Evolutionary conservation across 805 yeast species (phyloP), one percentile per base, ranked within the genome.

Genomic region (Myxozyma nipponensis): DNA sequence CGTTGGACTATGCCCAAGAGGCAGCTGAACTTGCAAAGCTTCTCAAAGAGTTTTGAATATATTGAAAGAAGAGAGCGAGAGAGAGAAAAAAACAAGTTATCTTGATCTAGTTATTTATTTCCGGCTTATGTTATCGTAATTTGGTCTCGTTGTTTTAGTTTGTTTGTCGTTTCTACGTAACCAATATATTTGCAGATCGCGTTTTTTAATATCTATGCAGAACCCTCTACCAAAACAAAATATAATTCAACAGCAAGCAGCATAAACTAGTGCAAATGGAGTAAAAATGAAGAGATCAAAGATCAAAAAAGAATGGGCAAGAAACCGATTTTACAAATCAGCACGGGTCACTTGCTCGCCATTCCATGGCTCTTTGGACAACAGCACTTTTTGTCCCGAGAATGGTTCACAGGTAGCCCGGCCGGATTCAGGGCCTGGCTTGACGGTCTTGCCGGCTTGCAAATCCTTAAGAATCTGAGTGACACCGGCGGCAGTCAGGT

Each of bases 341-440:
- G 80, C 67, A 69, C 93, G 80, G 42, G 93, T 86, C 63, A 83
- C 75, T 55, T 77, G 77, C 50, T 82, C 77, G 44, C 86, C 79
- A 64, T 85, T 84, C 60, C 71, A 76, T 22, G 95, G 89, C 67
- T 82, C 80, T 39, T 76, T 73, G 39, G 72, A 68, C 50, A 76
- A 67, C 61, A 86, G 75, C 24, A 79, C 79, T 60, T 82, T 84
- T 56, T 77, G 78, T 25, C 89, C 91, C 38, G 81, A 75, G 63
- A 72, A 73, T 10, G 95, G 95, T 71, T 86, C 95, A 67, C 95
- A 86, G 26, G 81, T 72, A 38, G 72, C 75, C 36, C 69, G 66
- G 36, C 79, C 80, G 37, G 76, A 71, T 53, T 81, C 80, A 3
- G 91, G 90, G 24, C 95, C 95, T n/a, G 78, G 73, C 37, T 69